phyloP scores from a whole-genome alignment of 306 rosid genomes.

The Ochetophila trinervis region DNA sequence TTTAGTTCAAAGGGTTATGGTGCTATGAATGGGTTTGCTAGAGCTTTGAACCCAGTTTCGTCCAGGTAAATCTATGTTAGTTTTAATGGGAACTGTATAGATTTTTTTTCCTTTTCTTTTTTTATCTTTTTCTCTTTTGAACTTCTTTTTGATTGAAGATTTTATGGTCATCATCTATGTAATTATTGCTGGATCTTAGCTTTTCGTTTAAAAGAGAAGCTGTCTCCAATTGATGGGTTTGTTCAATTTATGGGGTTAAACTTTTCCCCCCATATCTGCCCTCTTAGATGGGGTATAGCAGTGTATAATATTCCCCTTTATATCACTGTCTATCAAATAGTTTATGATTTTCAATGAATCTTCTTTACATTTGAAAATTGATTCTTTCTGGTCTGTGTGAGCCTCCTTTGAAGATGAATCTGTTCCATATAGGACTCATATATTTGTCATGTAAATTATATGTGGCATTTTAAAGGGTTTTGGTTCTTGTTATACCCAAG shows the following conservation, averaged over 20 bases:
- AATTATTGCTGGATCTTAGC: slow-evolving; percentile 12
- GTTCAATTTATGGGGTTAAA: slow-evolving; percentile 18
- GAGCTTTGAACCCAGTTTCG: slow-evolving; percentile 92
- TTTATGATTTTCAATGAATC: not conserved
- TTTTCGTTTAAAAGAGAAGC: slow-evolving; percentile 30
- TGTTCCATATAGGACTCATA: no score
- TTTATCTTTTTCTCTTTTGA: slow-evolving; percentile 11
- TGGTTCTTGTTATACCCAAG: no score
- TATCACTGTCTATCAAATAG: no score
- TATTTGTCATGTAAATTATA: no score
- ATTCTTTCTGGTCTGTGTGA: no score
- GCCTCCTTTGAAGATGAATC: no score
- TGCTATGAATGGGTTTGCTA: slow-evolving; percentile 90
- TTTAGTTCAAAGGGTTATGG: slow-evolving; percentile 96
- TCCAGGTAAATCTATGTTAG: slow-evolving; percentile 51
- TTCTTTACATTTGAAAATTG: not conserved
- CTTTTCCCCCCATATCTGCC: slow-evolving; percentile 17
- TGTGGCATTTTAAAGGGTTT: no score
- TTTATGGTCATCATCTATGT: slow-evolving; percentile 18
- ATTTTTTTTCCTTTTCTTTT: not conserved
- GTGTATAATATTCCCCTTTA: slow-evolving; percentile 28
- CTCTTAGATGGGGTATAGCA: slow-evolving; percentile 17
- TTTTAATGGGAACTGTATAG: slow-evolving; percentile 34
- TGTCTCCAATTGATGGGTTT: slow-evolving; percentile 27
- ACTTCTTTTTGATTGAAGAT: slow-evolving; percentile 14